Evolutionary conservation across 2,329 filamentous ascomycete species (phyloP).

Genomic region (Trichoderma sp.): DNA sequence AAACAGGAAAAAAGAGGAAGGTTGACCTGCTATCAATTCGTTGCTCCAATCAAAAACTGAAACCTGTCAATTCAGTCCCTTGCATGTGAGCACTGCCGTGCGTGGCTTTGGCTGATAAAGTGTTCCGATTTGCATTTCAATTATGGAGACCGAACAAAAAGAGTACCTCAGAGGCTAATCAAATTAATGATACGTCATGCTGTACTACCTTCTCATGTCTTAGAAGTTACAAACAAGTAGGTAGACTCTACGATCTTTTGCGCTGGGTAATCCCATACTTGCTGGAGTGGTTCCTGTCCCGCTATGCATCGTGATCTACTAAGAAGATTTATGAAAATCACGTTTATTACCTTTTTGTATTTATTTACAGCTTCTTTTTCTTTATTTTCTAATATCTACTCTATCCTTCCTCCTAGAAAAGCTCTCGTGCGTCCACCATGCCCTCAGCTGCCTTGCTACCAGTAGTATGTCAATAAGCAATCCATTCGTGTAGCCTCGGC

Average conservation of each 20-base stretch:
- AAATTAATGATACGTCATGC: neutral
- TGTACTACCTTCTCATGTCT: neutral
- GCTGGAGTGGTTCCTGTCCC: neutral
- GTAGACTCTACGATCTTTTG: neutral
- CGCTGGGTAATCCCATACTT: neutral
- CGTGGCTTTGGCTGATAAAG: neutral
- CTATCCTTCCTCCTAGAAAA: neutral
- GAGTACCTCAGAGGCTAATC: neutral
- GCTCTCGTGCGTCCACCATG: neutral
- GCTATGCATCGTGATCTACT: neutral
- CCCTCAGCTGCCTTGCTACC: no score
- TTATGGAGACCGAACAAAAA: no score
- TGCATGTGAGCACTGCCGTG: neutral
- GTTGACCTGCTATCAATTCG: neutral
- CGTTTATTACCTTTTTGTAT: neutral
- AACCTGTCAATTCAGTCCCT: neutral
- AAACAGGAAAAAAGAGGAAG: neutral
- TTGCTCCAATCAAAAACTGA: neutral
- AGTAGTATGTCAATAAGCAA: no score
- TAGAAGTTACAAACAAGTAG: neutral
- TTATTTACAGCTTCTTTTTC: neutral
- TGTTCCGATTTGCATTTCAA: neutral
- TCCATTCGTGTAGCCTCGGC: neutral
- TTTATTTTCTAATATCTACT: neutral
- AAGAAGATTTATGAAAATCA: neutral